phyloP scores from a whole-genome alignment of 257 asterid species.

The Echium plantagineum region DNA sequence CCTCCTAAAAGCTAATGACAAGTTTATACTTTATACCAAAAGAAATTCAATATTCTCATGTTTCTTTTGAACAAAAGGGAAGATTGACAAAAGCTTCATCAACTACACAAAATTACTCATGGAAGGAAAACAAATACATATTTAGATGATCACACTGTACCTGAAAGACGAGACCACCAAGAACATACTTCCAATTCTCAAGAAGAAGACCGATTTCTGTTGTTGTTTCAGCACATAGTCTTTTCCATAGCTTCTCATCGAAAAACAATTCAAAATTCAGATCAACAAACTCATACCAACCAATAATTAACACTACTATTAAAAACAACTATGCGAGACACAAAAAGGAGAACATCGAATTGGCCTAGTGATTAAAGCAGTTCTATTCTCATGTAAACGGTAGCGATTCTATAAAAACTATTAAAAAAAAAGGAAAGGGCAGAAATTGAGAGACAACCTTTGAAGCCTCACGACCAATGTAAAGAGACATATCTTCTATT shows the following conservation, averaged over 20 bases:
- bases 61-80: not conserved
- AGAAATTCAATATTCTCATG: not conserved
- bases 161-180: slow-evolving; percentile 64
- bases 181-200: slow-evolving; percentile 57
- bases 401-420: too few species aligned
- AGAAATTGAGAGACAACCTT: not conserved
- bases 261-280: not conserved
- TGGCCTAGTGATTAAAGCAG: too few species aligned
- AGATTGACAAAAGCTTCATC: too few species aligned
- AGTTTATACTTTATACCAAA: too few species aligned
- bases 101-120: too few species aligned
- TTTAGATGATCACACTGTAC: slow-evolving; percentile 8
- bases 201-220: slow-evolving; percentile 57
- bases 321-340: not conserved
- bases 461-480: slow-evolving; percentile 20
- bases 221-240: slow-evolving; percentile 40
- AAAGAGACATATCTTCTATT: slow-evolving; percentile 55
- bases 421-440: too few species aligned
- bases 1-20: not conserved
- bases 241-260: slow-evolving; percentile 54
- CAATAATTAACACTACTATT: not conserved
- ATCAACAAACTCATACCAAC: not conserved
- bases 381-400: too few species aligned
- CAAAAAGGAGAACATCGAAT: too few species aligned
- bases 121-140: too few species aligned